A percentile compares a stretch with the other conserved stretches of the same genome.
These are phyloP conservation scores for Penicillium occitanis DNA, from an alignment of 2,329 filamentous ascomycete species.

Conservation along the genomic window DNA sequence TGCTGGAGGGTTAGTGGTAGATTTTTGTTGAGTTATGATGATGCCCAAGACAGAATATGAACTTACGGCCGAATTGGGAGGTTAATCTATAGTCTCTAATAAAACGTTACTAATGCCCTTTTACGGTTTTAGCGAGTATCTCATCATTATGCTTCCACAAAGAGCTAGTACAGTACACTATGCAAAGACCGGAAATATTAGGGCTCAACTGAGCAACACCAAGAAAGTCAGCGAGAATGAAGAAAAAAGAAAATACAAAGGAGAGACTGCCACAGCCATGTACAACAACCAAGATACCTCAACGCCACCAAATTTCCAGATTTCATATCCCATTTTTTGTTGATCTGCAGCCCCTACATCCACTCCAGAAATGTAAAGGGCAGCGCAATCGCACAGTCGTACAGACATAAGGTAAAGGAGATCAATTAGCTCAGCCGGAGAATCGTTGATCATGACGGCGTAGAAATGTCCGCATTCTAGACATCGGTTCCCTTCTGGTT, in stretches of 20 bases:
- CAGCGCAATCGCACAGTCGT: not conserved
- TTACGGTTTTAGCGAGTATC: not conserved
- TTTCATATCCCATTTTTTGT: not conserved
- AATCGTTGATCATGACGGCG: not conserved
- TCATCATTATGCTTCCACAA: not conserved
- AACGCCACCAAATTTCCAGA: not conserved
- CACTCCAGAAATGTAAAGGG: not conserved
- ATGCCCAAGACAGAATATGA: not conserved
- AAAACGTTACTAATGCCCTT: not conserved
- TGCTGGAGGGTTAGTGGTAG: not conserved
- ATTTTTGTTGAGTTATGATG: not conserved
- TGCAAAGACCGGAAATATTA: constrained; percentile 6
- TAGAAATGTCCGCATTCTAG: not conserved
- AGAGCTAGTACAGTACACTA: not conserved
- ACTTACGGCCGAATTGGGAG: not conserved
- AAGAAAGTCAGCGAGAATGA: not conserved
- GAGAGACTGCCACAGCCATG: not conserved
- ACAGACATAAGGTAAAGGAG: not conserved
- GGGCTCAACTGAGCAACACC: not conserved
- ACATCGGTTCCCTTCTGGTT: not conserved
- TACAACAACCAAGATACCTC: not conserved
- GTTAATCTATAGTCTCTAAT: not conserved
- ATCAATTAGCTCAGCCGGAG: not conserved
- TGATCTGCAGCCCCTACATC: not conserved
- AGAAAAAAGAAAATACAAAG: constrained; percentile 3